A percentile compares a stretch with the other conserved stretches of the same genome.
phyloP scores from a whole-genome alignment of 768 basidiomycete species.

The Suillus alpinus region DNA sequence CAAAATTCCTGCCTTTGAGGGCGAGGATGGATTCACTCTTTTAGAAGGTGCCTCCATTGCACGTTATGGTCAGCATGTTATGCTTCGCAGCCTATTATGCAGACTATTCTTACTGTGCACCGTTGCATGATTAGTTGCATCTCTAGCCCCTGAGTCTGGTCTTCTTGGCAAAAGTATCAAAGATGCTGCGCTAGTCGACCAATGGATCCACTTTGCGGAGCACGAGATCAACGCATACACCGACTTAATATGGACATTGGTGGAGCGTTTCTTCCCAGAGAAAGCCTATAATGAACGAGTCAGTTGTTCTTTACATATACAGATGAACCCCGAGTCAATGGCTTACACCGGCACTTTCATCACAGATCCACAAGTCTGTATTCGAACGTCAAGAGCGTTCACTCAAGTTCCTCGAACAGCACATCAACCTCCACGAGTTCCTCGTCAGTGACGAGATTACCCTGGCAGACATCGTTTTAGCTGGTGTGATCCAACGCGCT shows the following conservation, averaged over 20 bases:
- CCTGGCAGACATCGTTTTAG: slow-evolving; percentile 26
- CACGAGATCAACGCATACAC: slow-evolving; percentile 22
- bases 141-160: slow-evolving; percentile 23
- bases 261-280: slow-evolving; percentile 11
- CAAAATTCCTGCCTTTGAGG: slow-evolving; percentile 27
- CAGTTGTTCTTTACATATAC: background rate
- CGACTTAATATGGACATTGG: slow-evolving; percentile 18
- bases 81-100: background rate
- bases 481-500: slow-evolving; percentile 20
- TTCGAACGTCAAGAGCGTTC: slow-evolving; percentile 21
- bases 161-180: slow-evolving; percentile 20
- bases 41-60: slow-evolving; percentile 29
- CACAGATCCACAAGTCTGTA: slow-evolving; percentile 18
- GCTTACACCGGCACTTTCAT: background rate
- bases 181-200: slow-evolving; percentile 28
- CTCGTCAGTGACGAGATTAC: slow-evolving; percentile 24
- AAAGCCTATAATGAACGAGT: slow-evolving; percentile 24
- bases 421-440: slow-evolving; percentile 21
- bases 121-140: slow-evolving; percentile 12
- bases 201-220: slow-evolving; percentile 30
- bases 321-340: too few relatives aligned
- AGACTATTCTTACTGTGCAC: background rate
- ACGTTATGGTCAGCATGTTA: slow-evolving; percentile 20
- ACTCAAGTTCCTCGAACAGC: slow-evolving; percentile 25
- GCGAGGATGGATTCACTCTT: slow-evolving; percentile 19